Conservation (phyloP, 345 rosid species). For the Melaleuca quinquenervia region DNA sequence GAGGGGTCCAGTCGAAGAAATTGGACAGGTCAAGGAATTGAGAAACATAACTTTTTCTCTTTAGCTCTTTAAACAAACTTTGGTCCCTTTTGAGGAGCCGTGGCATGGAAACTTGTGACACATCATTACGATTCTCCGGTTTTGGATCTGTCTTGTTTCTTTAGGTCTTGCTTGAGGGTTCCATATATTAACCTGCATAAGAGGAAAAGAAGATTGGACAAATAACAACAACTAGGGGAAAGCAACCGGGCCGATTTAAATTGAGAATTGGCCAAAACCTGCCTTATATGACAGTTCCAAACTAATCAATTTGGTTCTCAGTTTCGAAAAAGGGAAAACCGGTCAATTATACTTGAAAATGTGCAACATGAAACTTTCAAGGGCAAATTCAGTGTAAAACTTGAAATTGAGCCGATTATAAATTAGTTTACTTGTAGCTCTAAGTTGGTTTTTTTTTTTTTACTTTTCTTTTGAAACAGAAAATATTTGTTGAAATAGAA, state of each 20-base stretch:
- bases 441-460: neutral
- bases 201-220: neutral
- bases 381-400: neutral
- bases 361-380: neutral
- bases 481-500: neutral
- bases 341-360: fast-evolving
- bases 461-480: neutral
- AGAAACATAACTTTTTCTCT: neutral
- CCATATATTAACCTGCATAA: neutral
- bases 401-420: neutral
- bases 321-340: neutral
- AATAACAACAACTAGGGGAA: neutral
- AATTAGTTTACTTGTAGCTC: neutral
- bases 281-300: fast-evolving
- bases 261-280: neutral
- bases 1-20: neutral
- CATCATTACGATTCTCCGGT: neutral
- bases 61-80: neutral
- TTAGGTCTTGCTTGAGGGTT: neutral
- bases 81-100: neutral
- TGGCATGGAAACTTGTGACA: neutral
- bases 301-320: neutral
- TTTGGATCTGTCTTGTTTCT: neutral
- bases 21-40: neutral
- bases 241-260: neutral